A percentile compares a stretch with the other conserved stretches of the same genome.
Conservation (phyloP, 352 stramenopile species). For the Phytopythium boreale region DNA sequence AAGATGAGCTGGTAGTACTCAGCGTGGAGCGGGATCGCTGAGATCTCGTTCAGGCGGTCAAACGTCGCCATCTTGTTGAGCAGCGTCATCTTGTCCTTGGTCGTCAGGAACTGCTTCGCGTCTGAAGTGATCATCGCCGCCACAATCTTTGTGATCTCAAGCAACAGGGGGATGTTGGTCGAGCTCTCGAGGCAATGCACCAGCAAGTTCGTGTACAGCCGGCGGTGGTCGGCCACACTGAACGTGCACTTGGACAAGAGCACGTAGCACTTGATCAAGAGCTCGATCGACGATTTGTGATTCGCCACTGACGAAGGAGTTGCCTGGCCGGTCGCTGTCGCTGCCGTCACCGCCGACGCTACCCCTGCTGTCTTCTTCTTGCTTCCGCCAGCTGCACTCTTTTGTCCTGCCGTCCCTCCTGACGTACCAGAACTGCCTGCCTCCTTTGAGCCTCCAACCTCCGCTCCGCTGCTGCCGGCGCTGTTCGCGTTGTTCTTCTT, state of each 20-base stretch:
- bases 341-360: slow-evolving; percentile 8
- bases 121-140: slow-evolving; percentile 55
- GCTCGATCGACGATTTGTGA: slow-evolving; percentile 70
- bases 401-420: slow-evolving; percentile 6
- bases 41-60: slow-evolving; percentile 84
- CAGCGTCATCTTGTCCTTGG: slow-evolving; percentile 88
- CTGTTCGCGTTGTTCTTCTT: slow-evolving; percentile 49
- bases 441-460: slow-evolving; percentile 8
- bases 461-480: slow-evolving; percentile 14
- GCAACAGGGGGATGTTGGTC: slow-evolving; percentile 75
- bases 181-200: slow-evolving; percentile 86
- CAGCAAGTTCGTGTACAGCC: slow-evolving; percentile 80
- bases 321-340: slow-evolving; percentile 4
- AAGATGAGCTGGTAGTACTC: slow-evolving; percentile 81
- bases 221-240: slow-evolving; percentile 59
- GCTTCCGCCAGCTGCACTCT: slow-evolving; percentile 11
- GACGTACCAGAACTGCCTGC: neutral
- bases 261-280: slow-evolving; percentile 77
- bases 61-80: slow-evolving; percentile 86
- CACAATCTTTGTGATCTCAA: slow-evolving; percentile 83
- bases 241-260: slow-evolving; percentile 83
- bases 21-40: slow-evolving; percentile 72
- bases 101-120: slow-evolving; percentile 62
- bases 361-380: slow-evolving; percentile 40
- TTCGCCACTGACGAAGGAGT: slow-evolving; percentile 18